Base-by-base conservation (phyloP, 1,139 yeast genomes). In the Hansenula lynferdii region DNA sequence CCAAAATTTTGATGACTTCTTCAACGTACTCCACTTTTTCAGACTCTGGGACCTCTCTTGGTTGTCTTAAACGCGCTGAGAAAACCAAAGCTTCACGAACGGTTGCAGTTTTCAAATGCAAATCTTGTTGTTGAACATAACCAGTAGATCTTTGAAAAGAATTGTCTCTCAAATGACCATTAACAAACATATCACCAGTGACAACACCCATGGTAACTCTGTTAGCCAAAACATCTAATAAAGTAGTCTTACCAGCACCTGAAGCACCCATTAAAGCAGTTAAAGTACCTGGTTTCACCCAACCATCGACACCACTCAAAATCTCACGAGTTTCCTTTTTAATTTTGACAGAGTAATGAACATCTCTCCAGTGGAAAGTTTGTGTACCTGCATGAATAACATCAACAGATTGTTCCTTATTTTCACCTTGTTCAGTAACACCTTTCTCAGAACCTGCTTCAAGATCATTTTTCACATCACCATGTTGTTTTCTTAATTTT, bases 261-360 rank as follows among this genome's bases (percentile, higher is more conserved):
- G 94, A 82, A 17, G 90, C 84, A 48, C 95, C 95, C 94, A 85
- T 83, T 31, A 83, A 65, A 8, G 92, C 92, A 30, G 89, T 82
- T 48, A 82, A 63, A 12, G 83, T 77, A 47, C 84, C 82, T 11
- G 90, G 90, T 55, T 80, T 80, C 34, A 85, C 92, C 85, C 86
- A 85, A 37, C 95, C 95, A 57, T 83, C 89, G 40, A 85, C 85
- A 45, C 75, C 74, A 51, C 75, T 70, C 56, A 85, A 68, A 50
- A 85, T 72, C 31, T 80, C 71, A 51, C 87, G 70, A n/a, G 75
- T 69, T 51, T 75, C 85, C 45, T 62, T 58, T 56, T 84, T 82
- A 53, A 82, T 77, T 51, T 78, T 70, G 41, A 85, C 81, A 49
- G 82, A 84, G 57, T 83, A 85, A 45, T 85, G 79, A 37, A 85